Base-by-base conservation (phyloP, 2,329 filamentous ascomycete genomes). In the Aspergillus amoenus region DNA sequence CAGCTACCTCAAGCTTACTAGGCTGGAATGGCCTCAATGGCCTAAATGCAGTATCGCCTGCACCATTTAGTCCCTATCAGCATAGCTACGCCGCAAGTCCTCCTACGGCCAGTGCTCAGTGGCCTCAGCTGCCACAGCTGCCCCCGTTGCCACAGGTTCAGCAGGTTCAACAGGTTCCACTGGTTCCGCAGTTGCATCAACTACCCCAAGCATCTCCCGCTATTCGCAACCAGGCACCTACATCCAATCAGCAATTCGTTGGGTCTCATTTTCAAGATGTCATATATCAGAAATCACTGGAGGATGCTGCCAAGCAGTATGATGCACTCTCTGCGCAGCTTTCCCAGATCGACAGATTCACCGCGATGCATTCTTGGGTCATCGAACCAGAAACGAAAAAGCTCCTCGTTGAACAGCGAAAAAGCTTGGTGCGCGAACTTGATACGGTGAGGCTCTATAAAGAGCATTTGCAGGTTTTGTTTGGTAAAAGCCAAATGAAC, bases 311-410 rank as follows among this genome's bases (percentile, higher is more conserved):
- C 5, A 68, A 66, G 46, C 68, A 70, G 37, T 65, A 68, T 51
- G 68, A 70, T 22, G 61, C 54, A 21, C 60, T 76, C 18, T 69
- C 69, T 13, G 59, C 64, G 6, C 65, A 76, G 47, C 68, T 77
- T 13, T 65, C 68, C 6, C 69, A 66, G 39, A 62, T 77, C 22
- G 74, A 77, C 44, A 70, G 71, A 52, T 70, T 76, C 46, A 70
- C 74, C 60, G 74, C 74, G 5, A 58, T 77, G 42, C 69, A 75
- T 59, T 67, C 67, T 17, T 75, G 72, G 64, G 68, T 75, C 52
- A 65, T 76, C 43, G 70, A 70, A 27, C 64, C 66, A n/a, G 59
- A 61, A 8, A 68, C 68, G 15, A 74, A 75, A 50, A 67, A 69
- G 22, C 55, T 66, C 8, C 60, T 75, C 21, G 71, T 76, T 45